phyloP scores from a whole-genome alignment of 108 stramenopile genomes.

The Skeletonema costatum region DNA sequence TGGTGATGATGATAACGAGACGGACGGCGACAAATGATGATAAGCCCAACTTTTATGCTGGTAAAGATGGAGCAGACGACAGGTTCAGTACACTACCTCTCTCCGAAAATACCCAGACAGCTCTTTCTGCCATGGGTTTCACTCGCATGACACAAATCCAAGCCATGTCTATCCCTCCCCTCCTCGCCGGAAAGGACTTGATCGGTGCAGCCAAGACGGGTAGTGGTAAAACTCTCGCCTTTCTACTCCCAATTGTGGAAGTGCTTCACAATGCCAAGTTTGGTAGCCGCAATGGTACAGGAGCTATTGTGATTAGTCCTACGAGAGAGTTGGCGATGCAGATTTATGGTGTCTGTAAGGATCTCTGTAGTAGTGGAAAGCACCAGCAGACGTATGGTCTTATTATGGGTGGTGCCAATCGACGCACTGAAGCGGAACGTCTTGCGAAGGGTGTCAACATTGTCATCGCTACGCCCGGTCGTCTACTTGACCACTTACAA shows the following conservation, averaged over 20 bases:
- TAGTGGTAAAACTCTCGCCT: conserved; percentile 97
- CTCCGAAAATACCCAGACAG: conserved; percentile 84
- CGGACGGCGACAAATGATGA: neutral
- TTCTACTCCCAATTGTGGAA: conserved; percentile 94
- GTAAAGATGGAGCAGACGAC: conserved; percentile 36
- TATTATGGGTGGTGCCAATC: conserved; percentile 97
- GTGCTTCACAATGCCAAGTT: conserved; percentile 92
- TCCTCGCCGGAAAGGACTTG: conserved; percentile 94
- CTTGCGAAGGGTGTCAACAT: conserved; percentile 97
- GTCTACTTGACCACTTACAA: conserved; percentile 97
- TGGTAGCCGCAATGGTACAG: conserved; percentile 91
- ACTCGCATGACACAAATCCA: conserved; percentile 96
- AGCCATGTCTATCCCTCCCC: conserved; percentile 90
- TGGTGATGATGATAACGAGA: neutral
- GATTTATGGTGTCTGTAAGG: conserved; percentile 98
- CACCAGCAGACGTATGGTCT: conserved; percentile 96
- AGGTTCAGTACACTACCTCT: conserved; percentile 90
- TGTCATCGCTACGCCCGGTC: conserved; percentile 96
- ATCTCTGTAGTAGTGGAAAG: conserved; percentile 73
- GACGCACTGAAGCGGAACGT: conserved; percentile 95
- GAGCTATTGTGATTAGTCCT: conserved; percentile 96
- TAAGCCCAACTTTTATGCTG: conserved; percentile 50
- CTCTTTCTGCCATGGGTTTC: conserved; percentile 78
- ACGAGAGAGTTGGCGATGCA: conserved; percentile 98
- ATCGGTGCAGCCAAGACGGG: conserved; percentile 99